A percentile compares a stretch with the other conserved stretches of the same genome.
Conservation (phyloP, 2,329 filamentous ascomycete species). For the Aspergillus hiratsukae region DNA sequence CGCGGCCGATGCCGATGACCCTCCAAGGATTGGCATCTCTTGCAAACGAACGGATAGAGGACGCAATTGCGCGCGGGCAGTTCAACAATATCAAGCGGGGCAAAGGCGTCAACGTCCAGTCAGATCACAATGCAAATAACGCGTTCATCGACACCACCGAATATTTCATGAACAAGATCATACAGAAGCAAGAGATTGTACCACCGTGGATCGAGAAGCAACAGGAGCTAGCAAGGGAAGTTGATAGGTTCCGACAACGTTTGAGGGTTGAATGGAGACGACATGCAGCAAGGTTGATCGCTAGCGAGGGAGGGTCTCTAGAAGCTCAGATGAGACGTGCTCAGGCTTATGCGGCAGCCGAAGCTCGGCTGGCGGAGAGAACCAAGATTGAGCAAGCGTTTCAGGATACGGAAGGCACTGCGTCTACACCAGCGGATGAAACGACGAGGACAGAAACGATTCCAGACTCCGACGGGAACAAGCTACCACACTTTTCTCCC, state of each 20-base stretch:
- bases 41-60: slow-evolving; percentile 88
- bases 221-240: slow-evolving; percentile 72
- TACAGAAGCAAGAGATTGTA: slow-evolving; percentile 90
- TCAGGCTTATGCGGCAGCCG: slow-evolving; percentile 69
- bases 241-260: slow-evolving; percentile 66
- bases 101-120: slow-evolving; percentile 61
- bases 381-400: slow-evolving; percentile 23
- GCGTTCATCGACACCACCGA: slow-evolving; percentile 95
- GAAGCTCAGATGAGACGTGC: slow-evolving; percentile 69
- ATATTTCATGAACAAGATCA: slow-evolving; percentile 98
- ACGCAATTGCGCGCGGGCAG: slow-evolving; percentile 86
- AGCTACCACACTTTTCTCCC: slow-evolving; percentile 48
- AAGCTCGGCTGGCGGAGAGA: slow-evolving; percentile 43
- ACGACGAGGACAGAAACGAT: slow-evolving; percentile 1
- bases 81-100: slow-evolving; percentile 82
- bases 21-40: slow-evolving; percentile 74
- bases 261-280: slow-evolving; percentile 78
- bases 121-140: slow-evolving; percentile 76
- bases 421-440: slow-evolving; percentile 5
- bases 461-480: not conserved
- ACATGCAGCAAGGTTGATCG: slow-evolving; percentile 73
- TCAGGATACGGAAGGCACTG: slow-evolving; percentile 5
- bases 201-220: slow-evolving; percentile 99
- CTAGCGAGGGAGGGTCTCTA: slow-evolving; percentile 70
- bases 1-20: slow-evolving; percentile 68